These are phyloP conservation scores for Alternaria arborescens DNA, from an alignment of 2,329 filamentous ascomycete species.

Conservation along the genomic window DNA sequence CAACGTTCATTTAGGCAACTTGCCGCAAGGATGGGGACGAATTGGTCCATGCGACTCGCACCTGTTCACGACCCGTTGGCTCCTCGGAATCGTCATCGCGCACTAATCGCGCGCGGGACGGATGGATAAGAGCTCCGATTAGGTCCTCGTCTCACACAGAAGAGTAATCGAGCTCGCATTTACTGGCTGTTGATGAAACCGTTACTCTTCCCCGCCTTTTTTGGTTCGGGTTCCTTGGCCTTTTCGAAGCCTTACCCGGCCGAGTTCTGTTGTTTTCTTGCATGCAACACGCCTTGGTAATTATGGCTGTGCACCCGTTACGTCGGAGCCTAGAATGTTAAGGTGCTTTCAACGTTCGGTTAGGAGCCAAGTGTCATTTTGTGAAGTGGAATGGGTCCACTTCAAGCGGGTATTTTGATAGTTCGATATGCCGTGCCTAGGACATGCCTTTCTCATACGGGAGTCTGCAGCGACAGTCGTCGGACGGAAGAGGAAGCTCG, in stretches of 20 bases:
- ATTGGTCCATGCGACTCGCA: constrained; percentile 4
- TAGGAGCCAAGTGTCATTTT: not conserved
- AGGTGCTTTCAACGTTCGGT: not conserved
- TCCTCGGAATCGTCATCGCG: not conserved
- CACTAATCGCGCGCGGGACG: not conserved
- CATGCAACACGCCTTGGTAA: constrained; percentile 1
- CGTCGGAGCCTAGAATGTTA: not conserved
- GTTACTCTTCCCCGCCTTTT: not conserved
- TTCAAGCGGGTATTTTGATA: not conserved
- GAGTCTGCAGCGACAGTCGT: not conserved
- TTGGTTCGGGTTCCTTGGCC: not conserved
- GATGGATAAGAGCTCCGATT: not conserved
- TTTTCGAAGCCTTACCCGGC: not conserved
- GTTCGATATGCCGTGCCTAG: constrained; percentile 1
- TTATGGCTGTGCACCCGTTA: constrained; percentile 2
- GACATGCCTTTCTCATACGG: not conserved
- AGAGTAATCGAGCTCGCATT: not conserved
- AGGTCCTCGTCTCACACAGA: not conserved
- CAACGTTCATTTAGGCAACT: not conserved
- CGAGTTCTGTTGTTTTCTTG: not conserved
- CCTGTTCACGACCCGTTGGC: not conserved
- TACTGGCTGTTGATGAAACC: not conserved
- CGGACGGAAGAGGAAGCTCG: not conserved
- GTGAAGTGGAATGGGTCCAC: not conserved
- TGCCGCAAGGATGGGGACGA: not conserved